Base-by-base conservation (phyloP, 495 filamentous ascomycete species). In the Recurvomyces mirabilis region DNA sequence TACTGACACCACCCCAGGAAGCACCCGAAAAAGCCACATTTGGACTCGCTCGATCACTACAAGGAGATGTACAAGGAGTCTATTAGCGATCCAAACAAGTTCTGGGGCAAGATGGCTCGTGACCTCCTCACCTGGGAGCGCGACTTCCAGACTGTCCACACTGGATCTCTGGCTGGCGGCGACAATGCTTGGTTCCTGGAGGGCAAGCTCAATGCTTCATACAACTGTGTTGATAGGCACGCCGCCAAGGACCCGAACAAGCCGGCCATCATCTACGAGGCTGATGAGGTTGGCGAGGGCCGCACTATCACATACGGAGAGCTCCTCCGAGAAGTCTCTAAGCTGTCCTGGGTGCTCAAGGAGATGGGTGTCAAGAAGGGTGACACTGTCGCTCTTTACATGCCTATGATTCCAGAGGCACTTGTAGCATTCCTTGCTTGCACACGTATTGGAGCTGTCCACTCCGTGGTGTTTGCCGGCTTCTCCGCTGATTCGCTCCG, bases 371-470 rank as follows among this genome's bases (percentile, higher is more conserved):
- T 99, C 43, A 81, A 83, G 71, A 96, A 95, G 73, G 91, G 91
- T 25, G 93, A 99, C 63, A 93, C 89, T 2, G 87, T 99, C 34
- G 93, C 86, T 41, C 79, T 99, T 55, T 99, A 99, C 71, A 69
- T 99, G 47, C 91, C 91, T 61, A 99, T 99, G 91, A 89, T 99
- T 60, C 91, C 91, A 25, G 93, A 96, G 65, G 91, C 91, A 3
- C 48, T 96, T 38, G 70, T 96, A 57, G 81, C 93, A 22, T 82
- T 99, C 68, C 71, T 99, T 19, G 91, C 93, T 34, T 91, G 87
- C 60, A 68, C 77, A 19, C 82, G 91, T 62, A 93, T 99, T 51
- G 91, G 91, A 54, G 91, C 91, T 38, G 75, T 99, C 21, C 91
- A 99, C 75, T 96, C 93, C 11, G 93, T 99, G 31, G 87, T 99